Conservation (phyloP, 2,329 filamentous ascomycete species). For the Blastomyces silverae region DNA sequence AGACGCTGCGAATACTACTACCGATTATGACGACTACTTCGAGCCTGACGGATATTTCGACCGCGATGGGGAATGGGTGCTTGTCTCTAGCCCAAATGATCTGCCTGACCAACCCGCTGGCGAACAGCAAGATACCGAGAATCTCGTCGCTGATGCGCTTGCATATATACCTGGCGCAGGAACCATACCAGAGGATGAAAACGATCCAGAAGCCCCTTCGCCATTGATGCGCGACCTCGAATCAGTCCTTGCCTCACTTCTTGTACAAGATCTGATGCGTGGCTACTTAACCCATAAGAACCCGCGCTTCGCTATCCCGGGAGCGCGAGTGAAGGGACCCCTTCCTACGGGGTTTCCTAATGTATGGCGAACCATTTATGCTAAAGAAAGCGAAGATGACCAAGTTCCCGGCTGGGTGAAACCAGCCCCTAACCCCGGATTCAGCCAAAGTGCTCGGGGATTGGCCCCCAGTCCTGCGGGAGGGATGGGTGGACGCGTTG, state of each 20-base stretch:
- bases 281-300: constrained; percentile 77
- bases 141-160: constrained; percentile 1
- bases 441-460: constrained; percentile 28
- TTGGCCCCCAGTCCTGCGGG: constrained; percentile 25
- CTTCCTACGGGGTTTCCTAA: constrained; percentile 57
- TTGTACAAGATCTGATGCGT: constrained; percentile 72
- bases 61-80: constrained; percentile 25
- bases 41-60: constrained; percentile 33
- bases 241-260: constrained; percentile 65
- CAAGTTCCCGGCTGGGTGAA: constrained; percentile 72
- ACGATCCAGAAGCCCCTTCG: constrained; percentile 27
- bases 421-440: constrained; percentile 25
- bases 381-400: constrained; percentile 53
- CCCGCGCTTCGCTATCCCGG: constrained; percentile 72
- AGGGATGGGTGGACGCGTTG: constrained; percentile 47
- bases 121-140: constrained; percentile 11
- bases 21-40: constrained; percentile 34
- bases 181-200: constrained; percentile 16
- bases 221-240: constrained; percentile 61
- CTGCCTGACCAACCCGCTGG: constrained; percentile 12
- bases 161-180: constrained; percentile 4
- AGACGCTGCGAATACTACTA: constrained; percentile 18
- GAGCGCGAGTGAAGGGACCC: constrained; percentile 47
- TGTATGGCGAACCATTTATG: constrained; percentile 61
- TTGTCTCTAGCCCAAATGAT: constrained; percentile 14